Evolutionary conservation across 331 rosid species (phyloP).

Genomic region (Cydonia oblonga): DNA sequence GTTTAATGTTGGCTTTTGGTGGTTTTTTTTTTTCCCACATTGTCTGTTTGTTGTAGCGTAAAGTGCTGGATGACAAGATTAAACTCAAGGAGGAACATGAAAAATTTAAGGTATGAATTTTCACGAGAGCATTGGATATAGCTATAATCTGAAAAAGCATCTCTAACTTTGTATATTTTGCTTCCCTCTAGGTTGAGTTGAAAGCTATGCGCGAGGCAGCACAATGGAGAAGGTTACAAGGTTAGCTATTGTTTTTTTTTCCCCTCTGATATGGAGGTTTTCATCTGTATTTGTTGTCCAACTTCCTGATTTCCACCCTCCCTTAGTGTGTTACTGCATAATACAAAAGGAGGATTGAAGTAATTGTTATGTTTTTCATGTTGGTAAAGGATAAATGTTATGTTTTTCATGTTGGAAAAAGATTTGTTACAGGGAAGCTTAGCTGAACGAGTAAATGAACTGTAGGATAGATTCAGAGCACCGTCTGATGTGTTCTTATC

Average conservation of each 20-base stretch:
- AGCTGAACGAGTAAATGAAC: not conserved
- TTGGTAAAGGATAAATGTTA: too few species aligned
- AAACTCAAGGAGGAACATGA: slow-evolving; percentile 78
- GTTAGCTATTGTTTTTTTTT: slow-evolving; percentile 19
- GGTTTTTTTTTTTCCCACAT: slow-evolving; percentile 2
- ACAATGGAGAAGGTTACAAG: slow-evolving; percentile 86
- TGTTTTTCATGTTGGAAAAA: too few species aligned
- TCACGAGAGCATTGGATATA: not conserved
- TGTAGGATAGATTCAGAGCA: not conserved
- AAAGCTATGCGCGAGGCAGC: slow-evolving; percentile 83
- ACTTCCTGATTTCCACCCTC: too few species aligned
- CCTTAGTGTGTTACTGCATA: not conserved
- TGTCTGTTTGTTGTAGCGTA: slow-evolving; percentile 43
- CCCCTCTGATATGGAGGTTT: not conserved
- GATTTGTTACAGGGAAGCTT: not conserved
- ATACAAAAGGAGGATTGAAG: not conserved
- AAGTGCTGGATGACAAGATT: slow-evolving; percentile 77
- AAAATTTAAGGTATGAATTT: slow-evolving; percentile 42
- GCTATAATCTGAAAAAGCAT: not conserved
- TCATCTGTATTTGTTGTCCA: not conserved
- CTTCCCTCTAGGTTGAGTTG: slow-evolving; percentile 53
- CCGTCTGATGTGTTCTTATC: not conserved
- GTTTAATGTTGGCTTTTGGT: not conserved
- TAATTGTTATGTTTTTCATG: not conserved
- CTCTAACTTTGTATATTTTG: not conserved